A percentile compares a stretch with the other conserved stretches of the same genome.
Evolutionary conservation across 768 basidiomycete species (phyloP).

Genomic region (Omphalotus guepiniiformis): DNA sequence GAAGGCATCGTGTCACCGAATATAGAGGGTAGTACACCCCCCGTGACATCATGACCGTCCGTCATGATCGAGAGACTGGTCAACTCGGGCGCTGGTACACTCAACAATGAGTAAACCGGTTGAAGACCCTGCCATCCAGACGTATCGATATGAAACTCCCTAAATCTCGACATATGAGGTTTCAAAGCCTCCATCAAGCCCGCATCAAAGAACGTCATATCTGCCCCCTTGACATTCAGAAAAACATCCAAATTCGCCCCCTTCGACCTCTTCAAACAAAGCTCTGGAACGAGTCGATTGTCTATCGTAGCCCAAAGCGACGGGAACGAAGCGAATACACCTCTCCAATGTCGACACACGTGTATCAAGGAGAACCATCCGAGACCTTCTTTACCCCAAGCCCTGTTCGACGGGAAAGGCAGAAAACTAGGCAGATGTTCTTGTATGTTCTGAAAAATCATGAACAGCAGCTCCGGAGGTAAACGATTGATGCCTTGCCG

Average conservation of each 20-base stretch:
- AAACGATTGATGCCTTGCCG: slow-evolving; percentile 7
- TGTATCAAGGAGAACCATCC: slow-evolving; percentile 9
- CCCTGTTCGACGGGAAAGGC: not conserved
- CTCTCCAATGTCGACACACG: slow-evolving; percentile 12
- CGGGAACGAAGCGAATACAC: slow-evolving; percentile 7
- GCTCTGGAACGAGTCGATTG: slow-evolving; percentile 5
- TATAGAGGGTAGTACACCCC: slow-evolving; percentile 6
- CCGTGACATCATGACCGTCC: not conserved
- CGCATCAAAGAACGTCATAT: not conserved
- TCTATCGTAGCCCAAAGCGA: slow-evolving; percentile 10
- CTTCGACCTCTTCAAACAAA: slow-evolving; percentile 8
- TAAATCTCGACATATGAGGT: slow-evolving; percentile 4
- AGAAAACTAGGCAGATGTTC: slow-evolving; percentile 9
- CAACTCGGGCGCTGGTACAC: slow-evolving; percentile 7
- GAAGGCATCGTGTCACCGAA: slow-evolving; percentile 9
- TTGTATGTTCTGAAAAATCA: slow-evolving; percentile 10
- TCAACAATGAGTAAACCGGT: slow-evolving; percentile 1
- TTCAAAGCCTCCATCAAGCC: not conserved
- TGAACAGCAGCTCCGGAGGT: slow-evolving; percentile 8
- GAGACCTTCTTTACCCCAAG: not conserved
- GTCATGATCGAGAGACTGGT: slow-evolving; percentile 7
- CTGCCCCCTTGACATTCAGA: not conserved
- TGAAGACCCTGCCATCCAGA: not conserved
- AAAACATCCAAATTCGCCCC: slow-evolving; percentile 3
- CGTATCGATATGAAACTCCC: slow-evolving; percentile 6